Base-by-base conservation (phyloP, 192 early-diverging fungal species). In the Umbelopsis isabellina region DNA sequence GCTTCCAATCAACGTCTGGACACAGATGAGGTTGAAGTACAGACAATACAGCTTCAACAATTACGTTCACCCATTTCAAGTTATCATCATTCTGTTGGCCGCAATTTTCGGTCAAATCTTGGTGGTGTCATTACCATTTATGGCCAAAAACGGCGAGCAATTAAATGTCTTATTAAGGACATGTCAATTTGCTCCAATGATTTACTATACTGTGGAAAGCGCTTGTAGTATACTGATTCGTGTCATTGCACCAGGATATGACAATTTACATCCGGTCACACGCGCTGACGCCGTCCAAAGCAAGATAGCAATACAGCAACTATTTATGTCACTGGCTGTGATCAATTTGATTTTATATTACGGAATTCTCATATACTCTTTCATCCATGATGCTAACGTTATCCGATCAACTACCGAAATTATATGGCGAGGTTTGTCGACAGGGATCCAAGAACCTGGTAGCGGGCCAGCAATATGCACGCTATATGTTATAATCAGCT, bases 41-140 rank as follows among this genome's bases (percentile, higher is more conserved):
- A 22, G 25, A 25, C 21, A 55, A 3, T 55, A 21, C 20, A 55
- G 25, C 52, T 13, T 27, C 13, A 21, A 55, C 25, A 55, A 55
- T 55, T 55, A 55, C 13, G 25, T 55, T 11, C 52, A 55, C 13
- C 52, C 52, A 55, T 55, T 55, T 55, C 52, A 12, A 7, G 52
- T 55, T 9, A 5, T 55, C 1, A 25, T 25, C 23, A 55, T 55
- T 6, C 21, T 55, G 22, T 21, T 25, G 23, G 52, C 52, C 23
- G 25, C 25, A 3, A 55, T 55, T 15, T 55, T 55, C 13, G 52
- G 52, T 0, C 52, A 55, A 12, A 55, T 55, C 15, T 27, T 55
- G 52, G 52, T 55, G 4, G 20, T 25, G 13, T 21, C 52, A 25
- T 25, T 55, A 27, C 52, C 52, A 25, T 55, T 55, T 15, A 55